Conservation (phyloP, 371 early-diverging fungal species). For the Phascolomyces articulosus region DNA sequence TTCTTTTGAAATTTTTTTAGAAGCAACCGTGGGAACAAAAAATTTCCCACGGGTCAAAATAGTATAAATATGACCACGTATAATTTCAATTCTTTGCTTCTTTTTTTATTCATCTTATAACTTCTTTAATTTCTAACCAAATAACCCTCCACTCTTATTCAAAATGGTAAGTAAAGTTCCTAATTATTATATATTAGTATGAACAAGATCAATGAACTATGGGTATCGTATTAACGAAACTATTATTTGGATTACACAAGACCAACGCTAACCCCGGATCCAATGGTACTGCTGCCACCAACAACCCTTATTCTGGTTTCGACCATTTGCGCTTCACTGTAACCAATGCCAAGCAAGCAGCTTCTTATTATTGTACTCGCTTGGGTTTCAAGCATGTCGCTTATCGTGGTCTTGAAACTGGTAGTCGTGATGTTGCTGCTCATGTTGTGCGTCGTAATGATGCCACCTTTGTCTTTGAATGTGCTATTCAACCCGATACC, state of each 20-base stretch:
- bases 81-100: neutral
- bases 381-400: constrained; percentile 93
- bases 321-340: constrained; percentile 89
- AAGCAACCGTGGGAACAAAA: constrained; percentile 4
- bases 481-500: constrained; percentile 85
- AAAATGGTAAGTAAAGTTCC: neutral
- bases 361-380: constrained; percentile 85
- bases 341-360: constrained; percentile 95
- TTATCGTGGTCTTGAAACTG: constrained; percentile 96
- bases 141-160: too few relatives aligned
- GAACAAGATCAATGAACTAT: too few relatives aligned
- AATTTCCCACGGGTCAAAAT: neutral
- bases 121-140: too few relatives aligned
- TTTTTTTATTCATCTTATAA: neutral
- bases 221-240: too few relatives aligned
- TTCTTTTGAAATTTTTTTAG: neutral
- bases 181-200: too few relatives aligned
- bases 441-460: constrained; percentile 87
- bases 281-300: neutral
- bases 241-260: constrained; percentile 6
- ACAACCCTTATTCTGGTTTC: constrained; percentile 51
- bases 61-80: neutral
- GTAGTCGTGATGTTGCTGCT: constrained; percentile 81
- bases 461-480: constrained; percentile 89
- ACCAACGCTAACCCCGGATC: neutral